Evolutionary conservation across 148 eudicot genomes (phyloP).

Genomic region (Mesembryanthemum crystallinum): DNA sequence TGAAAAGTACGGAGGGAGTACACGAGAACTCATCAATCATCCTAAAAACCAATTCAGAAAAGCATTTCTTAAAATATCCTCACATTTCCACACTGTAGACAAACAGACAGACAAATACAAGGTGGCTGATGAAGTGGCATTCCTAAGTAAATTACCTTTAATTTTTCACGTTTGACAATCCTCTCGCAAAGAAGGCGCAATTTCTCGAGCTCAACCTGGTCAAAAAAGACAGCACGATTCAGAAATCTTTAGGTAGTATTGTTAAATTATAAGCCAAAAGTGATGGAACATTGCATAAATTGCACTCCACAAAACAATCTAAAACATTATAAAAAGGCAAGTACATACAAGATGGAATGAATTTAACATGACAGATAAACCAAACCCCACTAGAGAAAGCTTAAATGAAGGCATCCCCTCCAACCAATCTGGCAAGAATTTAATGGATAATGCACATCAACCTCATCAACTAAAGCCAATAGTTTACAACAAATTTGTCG

Average conservation of each 20-base stretch:
- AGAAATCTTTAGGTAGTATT: background rate
- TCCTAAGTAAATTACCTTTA: constrained; percentile 54
- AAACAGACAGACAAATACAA: background rate
- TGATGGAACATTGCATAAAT: too few relatives aligned
- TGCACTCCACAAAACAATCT: background rate
- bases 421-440: background rate
- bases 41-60: background rate
- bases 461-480: background rate
- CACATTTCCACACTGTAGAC: background rate
- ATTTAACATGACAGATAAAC: background rate
- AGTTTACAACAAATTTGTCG: too few relatives aligned
- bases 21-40: background rate
- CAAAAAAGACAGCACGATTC: constrained; percentile 6
- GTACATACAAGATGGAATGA: background rate
- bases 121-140: background rate
- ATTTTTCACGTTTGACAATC: constrained; percentile 80
- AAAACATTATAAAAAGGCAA: background rate
- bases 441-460: background rate
- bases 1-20: too few relatives aligned
- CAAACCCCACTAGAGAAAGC: background rate
- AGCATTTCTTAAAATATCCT: background rate
- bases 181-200: constrained; percentile 92
- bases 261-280: background rate
- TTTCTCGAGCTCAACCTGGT: constrained; percentile 93
- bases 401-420: background rate